Evolutionary conservation across 805 yeast species (phyloP).

Genomic region (Candida xiaguanensis): DNA sequence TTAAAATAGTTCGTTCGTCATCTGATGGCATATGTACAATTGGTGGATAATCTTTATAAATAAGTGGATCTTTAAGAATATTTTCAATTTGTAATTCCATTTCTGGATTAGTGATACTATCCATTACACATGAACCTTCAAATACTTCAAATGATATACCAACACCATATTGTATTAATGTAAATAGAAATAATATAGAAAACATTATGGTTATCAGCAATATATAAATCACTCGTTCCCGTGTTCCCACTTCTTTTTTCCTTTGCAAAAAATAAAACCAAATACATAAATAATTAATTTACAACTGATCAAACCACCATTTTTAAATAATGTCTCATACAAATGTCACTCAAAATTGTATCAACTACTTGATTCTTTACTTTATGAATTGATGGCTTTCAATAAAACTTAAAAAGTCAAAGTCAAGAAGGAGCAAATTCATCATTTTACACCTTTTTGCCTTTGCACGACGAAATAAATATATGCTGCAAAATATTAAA

Average conservation of each 20-base stretch:
- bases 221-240: background rate
- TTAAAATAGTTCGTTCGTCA: slow-evolving; percentile 34
- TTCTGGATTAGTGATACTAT: slow-evolving; percentile 9
- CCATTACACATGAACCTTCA: slow-evolving; percentile 5
- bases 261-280: too few relatives aligned
- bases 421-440: too few relatives aligned
- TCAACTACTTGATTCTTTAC: too few relatives aligned
- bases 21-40: slow-evolving; percentile 28
- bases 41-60: slow-evolving; percentile 29
- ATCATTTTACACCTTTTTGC: too few relatives aligned
- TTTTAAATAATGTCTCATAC: too few relatives aligned
- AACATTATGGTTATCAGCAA: background rate
- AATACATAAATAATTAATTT: too few relatives aligned
- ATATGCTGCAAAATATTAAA: too few relatives aligned
- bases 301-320: too few relatives aligned
- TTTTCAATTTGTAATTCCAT: slow-evolving; percentile 8
- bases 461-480: too few relatives aligned
- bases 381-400: too few relatives aligned
- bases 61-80: slow-evolving; percentile 8
- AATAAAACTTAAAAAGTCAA: too few relatives aligned
- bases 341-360: too few relatives aligned
- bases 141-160: slow-evolving; percentile 2
- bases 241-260: background rate
- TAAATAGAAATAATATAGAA: background rate
- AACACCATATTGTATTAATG: background rate